These are phyloP conservation scores for Diaporthe vexans DNA, from an alignment of 2,329 filamentous ascomycete genomes.

Conservation along the genomic window DNA sequence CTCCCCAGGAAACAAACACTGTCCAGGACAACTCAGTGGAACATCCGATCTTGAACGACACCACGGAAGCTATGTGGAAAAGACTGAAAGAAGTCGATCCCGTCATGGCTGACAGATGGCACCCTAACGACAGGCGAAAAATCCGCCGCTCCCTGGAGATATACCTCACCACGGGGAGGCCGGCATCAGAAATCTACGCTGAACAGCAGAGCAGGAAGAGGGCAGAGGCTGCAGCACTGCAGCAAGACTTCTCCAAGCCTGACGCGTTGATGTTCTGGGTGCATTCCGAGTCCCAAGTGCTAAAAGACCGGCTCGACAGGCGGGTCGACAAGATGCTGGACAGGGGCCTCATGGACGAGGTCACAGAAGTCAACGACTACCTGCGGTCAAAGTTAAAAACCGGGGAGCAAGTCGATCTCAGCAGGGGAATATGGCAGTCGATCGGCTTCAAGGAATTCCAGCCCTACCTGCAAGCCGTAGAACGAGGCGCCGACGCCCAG, in stretches of 20 bases:
- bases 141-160: conserved; percentile 93
- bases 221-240: conserved; percentile 41
- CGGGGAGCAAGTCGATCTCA: conserved; percentile 75
- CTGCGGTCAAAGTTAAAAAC: conserved; percentile 51
- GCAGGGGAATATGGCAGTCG: conserved; percentile 92
- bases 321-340: conserved; percentile 89
- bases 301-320: conserved; percentile 79
- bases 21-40: conserved; percentile 53
- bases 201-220: conserved; percentile 72
- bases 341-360: conserved; percentile 64
- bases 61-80: conserved; percentile 79
- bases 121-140: conserved; percentile 92
- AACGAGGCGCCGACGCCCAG: conserved; percentile 47
- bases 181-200: conserved; percentile 87
- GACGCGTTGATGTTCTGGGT: conserved; percentile 87
- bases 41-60: conserved; percentile 79
- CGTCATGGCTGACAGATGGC: conserved; percentile 90
- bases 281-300: conserved; percentile 76
- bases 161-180: conserved; percentile 84
- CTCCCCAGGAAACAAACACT: neutral
- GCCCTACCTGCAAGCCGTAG: conserved; percentile 71
- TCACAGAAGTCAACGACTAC: conserved; percentile 60
- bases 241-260: conserved; percentile 44
- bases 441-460: conserved; percentile 96
- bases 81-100: conserved; percentile 87